Conservation (phyloP, 2,329 filamentous ascomycete species). For the Diaporthe ampelina region DNA sequence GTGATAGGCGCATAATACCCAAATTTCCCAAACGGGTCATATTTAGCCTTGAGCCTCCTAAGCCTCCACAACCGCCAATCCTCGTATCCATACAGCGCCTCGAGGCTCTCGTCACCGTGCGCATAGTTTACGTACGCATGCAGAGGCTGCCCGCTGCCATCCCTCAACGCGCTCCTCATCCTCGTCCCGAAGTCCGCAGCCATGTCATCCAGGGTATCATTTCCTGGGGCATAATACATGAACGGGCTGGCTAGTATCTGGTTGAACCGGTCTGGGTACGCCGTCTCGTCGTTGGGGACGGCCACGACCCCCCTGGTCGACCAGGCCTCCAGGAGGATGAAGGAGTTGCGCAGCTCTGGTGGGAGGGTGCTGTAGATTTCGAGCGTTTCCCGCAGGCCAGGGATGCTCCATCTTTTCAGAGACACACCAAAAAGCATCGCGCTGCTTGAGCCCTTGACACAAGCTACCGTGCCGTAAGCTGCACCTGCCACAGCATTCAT, state of each 20-base stretch:
- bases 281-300: constrained; percentile 13
- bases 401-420: constrained; percentile 1
- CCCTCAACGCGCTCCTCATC: background rate
- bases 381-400: constrained; percentile 14
- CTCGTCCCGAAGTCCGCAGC: background rate
- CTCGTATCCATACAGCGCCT: constrained; percentile 50
- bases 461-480: constrained; percentile 21
- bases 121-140: constrained; percentile 39
- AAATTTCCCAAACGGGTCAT: constrained; percentile 47
- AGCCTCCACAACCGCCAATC: constrained; percentile 51
- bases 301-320: constrained; percentile 10
- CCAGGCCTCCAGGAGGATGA: constrained; percentile 32
- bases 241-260: background rate
- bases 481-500: constrained; percentile 31
- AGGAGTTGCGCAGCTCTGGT: constrained; percentile 24
- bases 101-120: constrained; percentile 32
- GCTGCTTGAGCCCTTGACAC: constrained; percentile 17
- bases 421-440: constrained; percentile 16
- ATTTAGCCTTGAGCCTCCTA: constrained; percentile 50
- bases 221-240: background rate
- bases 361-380: constrained; percentile 21
- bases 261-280: constrained; percentile 34
- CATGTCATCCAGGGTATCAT: constrained; percentile 6
- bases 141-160: constrained; percentile 16
- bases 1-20: constrained; percentile 21